A percentile compares a stretch with the other conserved stretches of the same genome.
Conservation (phyloP, 1,284 basidiomycete species). For the Xerocomus nothofagi region DNA sequence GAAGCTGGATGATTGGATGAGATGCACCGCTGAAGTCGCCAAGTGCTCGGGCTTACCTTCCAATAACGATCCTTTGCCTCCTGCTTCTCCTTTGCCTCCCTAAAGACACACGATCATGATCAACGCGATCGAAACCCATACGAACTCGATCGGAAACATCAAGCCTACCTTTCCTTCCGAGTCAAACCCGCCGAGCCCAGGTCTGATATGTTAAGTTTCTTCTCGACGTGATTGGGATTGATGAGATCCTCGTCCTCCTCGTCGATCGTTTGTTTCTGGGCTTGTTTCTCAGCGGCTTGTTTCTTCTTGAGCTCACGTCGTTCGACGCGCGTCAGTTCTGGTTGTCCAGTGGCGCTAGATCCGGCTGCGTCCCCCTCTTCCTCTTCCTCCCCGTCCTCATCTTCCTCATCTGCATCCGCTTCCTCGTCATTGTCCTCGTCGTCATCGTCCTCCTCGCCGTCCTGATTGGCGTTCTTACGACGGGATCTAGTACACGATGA, state of each 20-base stretch:
- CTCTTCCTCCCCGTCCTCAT: conserved; percentile 39
- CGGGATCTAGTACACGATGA: conserved; percentile 15
- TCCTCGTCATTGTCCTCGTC: conserved; percentile 14
- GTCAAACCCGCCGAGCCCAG: conserved; percentile 57
- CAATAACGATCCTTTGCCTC: conserved; percentile 83
- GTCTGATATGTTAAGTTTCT: conserved; percentile 68
- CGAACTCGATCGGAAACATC: neutral
- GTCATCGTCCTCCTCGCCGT: neutral
- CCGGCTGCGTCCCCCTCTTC: conserved; percentile 37
- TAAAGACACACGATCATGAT: conserved; percentile 32
- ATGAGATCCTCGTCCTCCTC: conserved; percentile 60
- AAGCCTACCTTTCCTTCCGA: conserved; percentile 65
- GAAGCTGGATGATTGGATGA: conserved; percentile 47
- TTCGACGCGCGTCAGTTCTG: conserved; percentile 63
- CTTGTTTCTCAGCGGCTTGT: conserved; percentile 48
- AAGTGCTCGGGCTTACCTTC: conserved; percentile 53
- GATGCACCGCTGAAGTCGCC: neutral
- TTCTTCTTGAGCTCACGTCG: conserved; percentile 75
- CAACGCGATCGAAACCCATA: conserved; percentile 3
- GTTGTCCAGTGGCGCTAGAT: conserved; percentile 34
- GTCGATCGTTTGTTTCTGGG: conserved; percentile 41
- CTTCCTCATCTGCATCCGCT: conserved; percentile 38
- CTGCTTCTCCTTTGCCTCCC: conserved; percentile 88
- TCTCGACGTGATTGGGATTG: conserved; percentile 69
- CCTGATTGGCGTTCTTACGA: conserved; percentile 7